Conservation (phyloP, 208 protist species). For the Trypanosoma cruzi region DNA sequence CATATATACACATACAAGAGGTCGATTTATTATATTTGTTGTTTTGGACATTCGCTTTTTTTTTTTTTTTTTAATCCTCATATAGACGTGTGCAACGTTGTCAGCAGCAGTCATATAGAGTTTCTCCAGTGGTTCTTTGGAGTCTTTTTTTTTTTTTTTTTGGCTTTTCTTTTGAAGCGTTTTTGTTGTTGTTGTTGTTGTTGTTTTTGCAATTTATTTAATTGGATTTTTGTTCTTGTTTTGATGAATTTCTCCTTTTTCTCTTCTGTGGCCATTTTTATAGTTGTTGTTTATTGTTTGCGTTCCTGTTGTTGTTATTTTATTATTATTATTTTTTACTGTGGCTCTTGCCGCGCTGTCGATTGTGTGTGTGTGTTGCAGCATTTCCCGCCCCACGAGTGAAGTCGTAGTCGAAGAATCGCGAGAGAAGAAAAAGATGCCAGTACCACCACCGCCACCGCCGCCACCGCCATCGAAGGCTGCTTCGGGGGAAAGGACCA, state of each 20-base stretch:
- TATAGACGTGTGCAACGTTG: background rate
- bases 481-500: background rate
- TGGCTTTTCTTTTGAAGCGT: no score
- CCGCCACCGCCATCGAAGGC: slow-evolving; percentile 25
- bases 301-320: background rate
- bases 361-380: slow-evolving; percentile 1
- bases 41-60: no score
- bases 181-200: background rate
- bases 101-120: background rate
- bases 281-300: background rate
- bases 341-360: background rate
- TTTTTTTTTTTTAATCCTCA: no score
- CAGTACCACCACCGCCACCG: slow-evolving; percentile 39
- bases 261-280: background rate
- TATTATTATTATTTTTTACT: background rate
- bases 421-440: background rate
- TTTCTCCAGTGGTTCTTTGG: background rate
- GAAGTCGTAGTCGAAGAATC: background rate
- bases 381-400: background rate
- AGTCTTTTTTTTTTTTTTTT: background rate
- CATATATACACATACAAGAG: no score
- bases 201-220: no score
- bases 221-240: background rate
- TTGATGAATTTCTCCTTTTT: background rate
- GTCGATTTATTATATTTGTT: background rate